Base-by-base conservation (phyloP, 2,329 filamentous ascomycete species). In the Raffaelea albimanens region DNA sequence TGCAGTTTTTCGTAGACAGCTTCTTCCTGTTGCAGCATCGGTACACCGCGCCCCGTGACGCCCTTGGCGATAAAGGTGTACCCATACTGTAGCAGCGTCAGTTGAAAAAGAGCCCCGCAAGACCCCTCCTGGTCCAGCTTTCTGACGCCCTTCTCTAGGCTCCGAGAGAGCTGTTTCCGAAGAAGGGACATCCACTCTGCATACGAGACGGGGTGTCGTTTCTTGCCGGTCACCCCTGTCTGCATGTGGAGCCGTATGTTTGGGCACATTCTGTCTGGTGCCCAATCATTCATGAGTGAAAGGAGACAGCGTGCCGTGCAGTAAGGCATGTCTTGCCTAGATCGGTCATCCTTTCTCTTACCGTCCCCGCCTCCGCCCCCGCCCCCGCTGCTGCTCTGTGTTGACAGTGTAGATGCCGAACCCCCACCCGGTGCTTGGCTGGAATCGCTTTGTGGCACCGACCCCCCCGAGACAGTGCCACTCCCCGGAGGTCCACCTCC, bases 61-160 rank as follows among this genome's bases (percentile, higher is more conserved):
- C 63, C 63, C 53, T 74, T 73, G 44, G 61, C 57, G 23, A 67
- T 57, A 41, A 73, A 65, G 2, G 62, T 69, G 56, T 72, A 73
- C 50, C 67, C 62, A 51, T 70, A 63, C 2, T 50, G 56, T 21
- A 64, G 53, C 36, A 73, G 58, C 9, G 62, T 67, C 4, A 72
- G 55, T 46, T 61, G 57, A 52, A 73, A 72, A 5, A 71, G 54
- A 4, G 62, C 64, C 16, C 67, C 62, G 9, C 63, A 59, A 1
- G 65, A 53, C 5, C 68, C 63, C 23, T 56, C 48, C n/a, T 56
- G 19, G 9, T 55, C 50, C 0, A 69, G 47, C 10, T 44, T 53
- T 2, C 50, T 47, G 21, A 65, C 59, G 2, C 64, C 60, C 25
- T 59, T 47, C 33, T 64, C 64, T 2, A 65, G 43, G 11, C 57